Base-by-base conservation (phyloP, 2,329 filamentous ascomycete species). In the Incumbomyces lentus region DNA sequence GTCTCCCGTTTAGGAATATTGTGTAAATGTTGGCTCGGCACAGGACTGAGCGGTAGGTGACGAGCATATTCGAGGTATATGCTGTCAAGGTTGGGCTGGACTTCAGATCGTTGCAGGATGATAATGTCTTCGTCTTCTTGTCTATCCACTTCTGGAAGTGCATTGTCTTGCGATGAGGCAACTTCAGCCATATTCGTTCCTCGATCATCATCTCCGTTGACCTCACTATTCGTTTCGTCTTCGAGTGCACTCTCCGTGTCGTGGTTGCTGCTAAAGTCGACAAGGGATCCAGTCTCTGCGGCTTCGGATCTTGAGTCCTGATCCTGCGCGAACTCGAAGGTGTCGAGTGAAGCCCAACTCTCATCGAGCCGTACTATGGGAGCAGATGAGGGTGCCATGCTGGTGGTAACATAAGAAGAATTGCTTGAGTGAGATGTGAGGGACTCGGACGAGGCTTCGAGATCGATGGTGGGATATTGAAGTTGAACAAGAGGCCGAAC, bases 331-430 rank as follows among this genome's bases (percentile, higher is more conserved):
- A 62, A 57, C 49, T 70, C 68, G 14, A 64, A 64, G n/a, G 60
- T 61, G 44, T 65, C 67, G 48, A 71, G 56, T 2, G 65, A 68
- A 16, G 68, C 65, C 68, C 68, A 71, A 53, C 68, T 70, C 46
- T 70, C 68, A 46, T 65, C 66, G 49, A 71, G 56, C 10, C 65
- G 59, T 42, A 51, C 60, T 13, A 46, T 32, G 22, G 44, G 31
- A 16, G 35, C 12, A 16, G 47, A 40, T 12, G 47, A 40, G 30
- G 34, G 19, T 6, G 47, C 35, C 53, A 55, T 55, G 33, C 16
- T 46, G 17, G 32, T 41, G 29, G 49, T 41, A 6, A 34, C 40
- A n/a, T 17, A 10, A 7, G 50, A 46, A 30, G 46, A 48, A 22
- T 48, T 47, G 12, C 26, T 47, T 11, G 54, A 56, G 45, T 52